Evolutionary conservation across 306 rosid species (phyloP).

Genomic region (Potentilla sterilis): DNA sequence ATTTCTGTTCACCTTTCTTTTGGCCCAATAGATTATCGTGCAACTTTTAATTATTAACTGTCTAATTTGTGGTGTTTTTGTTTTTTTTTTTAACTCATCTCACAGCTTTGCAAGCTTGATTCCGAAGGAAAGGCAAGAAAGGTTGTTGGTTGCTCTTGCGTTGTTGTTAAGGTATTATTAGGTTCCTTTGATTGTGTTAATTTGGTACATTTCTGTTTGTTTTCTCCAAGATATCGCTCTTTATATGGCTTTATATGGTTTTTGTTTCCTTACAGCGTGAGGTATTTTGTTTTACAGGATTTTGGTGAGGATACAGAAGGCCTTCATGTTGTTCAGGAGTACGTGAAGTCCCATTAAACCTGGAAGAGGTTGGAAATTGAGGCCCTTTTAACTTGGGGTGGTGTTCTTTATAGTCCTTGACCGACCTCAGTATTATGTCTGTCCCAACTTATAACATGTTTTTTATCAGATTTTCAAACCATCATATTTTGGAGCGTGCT

Average conservation of each 20-base stretch:
- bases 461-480: background rate
- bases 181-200: background rate
- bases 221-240: background rate
- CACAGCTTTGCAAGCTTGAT: constrained; percentile 76
- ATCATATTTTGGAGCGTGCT: background rate
- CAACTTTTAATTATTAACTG: background rate
- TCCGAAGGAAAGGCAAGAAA: constrained; percentile 78
- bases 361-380: constrained; percentile 3
- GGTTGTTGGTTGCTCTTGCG: constrained; percentile 60
- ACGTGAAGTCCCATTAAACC: constrained; percentile 37
- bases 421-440: background rate
- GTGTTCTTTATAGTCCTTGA: constrained; percentile 14
- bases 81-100: background rate
- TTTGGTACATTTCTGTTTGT: background rate
- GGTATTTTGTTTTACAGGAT: constrained; percentile 25
- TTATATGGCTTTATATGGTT: background rate
- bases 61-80: too few relatives aligned
- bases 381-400: background rate
- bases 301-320: constrained; percentile 44
- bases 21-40: background rate
- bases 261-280: background rate
- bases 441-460: constrained; percentile 1
- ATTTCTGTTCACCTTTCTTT: too few relatives aligned
- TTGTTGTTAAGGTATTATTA: constrained; percentile 66
- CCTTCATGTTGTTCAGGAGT: constrained; percentile 44